A percentile compares a stretch with the other conserved stretches of the same genome.
Conservation (phyloP, 2,329 filamentous ascomycete species). For the Massarina eburnea region DNA sequence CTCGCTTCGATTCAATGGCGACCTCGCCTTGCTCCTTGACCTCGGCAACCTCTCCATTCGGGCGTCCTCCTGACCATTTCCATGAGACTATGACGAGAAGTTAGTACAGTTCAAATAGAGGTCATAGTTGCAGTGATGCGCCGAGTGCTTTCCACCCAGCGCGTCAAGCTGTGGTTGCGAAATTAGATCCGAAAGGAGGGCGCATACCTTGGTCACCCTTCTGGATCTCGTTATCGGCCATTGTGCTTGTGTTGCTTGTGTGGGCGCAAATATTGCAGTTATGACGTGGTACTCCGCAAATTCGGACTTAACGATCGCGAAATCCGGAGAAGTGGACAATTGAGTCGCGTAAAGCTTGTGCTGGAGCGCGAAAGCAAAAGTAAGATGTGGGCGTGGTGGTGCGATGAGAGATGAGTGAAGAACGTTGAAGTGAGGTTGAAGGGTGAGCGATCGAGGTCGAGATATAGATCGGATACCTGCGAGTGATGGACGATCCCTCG, state of each 20-base stretch:
- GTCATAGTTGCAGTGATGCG: no score
- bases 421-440: slow-evolving; percentile 10
- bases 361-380: slow-evolving; percentile 15
- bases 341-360: slow-evolving; percentile 22
- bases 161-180: background rate
- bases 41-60: slow-evolving; percentile 58
- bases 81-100: slow-evolving; percentile 57
- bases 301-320: slow-evolving; percentile 22
- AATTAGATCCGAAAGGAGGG: background rate
- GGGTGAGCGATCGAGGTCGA: slow-evolving; percentile 24
- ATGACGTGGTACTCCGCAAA: slow-evolving; percentile 36
- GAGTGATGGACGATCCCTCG: slow-evolving; percentile 26
- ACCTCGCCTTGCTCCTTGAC: slow-evolving; percentile 62
- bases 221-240: slow-evolving; percentile 40
- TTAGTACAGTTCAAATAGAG: background rate
- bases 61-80: slow-evolving; percentile 60
- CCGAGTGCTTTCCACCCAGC: background rate
- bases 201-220: slow-evolving; percentile 41
- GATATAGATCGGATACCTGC: slow-evolving; percentile 36
- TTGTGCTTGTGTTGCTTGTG: slow-evolving; percentile 19
- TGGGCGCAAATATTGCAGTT: slow-evolving; percentile 16
- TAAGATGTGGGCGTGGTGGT: slow-evolving; percentile 25
- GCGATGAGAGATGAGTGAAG: slow-evolving; percentile 7
- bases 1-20: slow-evolving; percentile 61
- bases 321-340: slow-evolving; percentile 21